phyloP scores from a whole-genome alignment of 2,329 filamentous ascomycete genomes.

The Thelonectria blattea region DNA sequence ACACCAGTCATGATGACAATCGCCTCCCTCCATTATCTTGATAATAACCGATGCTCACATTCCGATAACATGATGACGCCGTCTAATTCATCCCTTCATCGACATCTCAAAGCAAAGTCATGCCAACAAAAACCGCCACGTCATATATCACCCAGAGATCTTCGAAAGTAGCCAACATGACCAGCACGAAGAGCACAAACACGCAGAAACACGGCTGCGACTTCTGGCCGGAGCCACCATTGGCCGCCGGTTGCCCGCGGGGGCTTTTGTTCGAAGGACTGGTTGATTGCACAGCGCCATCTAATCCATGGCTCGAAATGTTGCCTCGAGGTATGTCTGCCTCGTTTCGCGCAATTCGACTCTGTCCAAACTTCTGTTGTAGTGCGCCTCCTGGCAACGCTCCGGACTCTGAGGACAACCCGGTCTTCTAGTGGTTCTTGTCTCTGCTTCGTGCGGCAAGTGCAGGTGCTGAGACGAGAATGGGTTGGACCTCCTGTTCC shows the following conservation, averaged over 20 bases:
- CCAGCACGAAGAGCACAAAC: constrained; percentile 1
- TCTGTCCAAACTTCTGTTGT: not conserved
- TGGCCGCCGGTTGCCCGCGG: not conserved
- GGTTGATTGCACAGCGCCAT: not conserved
- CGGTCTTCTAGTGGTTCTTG: constrained; percentile 1
- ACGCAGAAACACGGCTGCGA: not conserved
- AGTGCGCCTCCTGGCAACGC: not conserved
- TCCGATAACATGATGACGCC: constrained; percentile 4
- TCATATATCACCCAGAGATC: not conserved
- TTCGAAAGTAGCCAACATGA: not conserved
- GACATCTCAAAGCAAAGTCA: not conserved
- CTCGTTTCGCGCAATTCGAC: constrained; percentile 7
- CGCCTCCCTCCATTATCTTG: constrained; percentile 23
- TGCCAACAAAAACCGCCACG: not conserved
- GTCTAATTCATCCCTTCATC: not conserved
- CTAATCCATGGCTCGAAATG: not conserved
- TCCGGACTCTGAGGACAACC: too few species aligned
- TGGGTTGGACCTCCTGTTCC: too few species aligned
- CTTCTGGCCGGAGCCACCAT: constrained; percentile 5
- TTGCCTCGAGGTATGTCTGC: not conserved
- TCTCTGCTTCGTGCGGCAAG: not conserved
- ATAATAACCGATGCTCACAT: constrained; percentile 27
- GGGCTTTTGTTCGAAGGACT: not conserved
- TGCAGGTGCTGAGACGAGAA: not conserved
- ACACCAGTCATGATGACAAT: constrained; percentile 31